A percentile compares a stretch with the other conserved stretches of the same genome.
Evolutionary conservation across 805 yeast genomes (phyloP).

Genomic region (Myxozyma melibiosi): DNA sequence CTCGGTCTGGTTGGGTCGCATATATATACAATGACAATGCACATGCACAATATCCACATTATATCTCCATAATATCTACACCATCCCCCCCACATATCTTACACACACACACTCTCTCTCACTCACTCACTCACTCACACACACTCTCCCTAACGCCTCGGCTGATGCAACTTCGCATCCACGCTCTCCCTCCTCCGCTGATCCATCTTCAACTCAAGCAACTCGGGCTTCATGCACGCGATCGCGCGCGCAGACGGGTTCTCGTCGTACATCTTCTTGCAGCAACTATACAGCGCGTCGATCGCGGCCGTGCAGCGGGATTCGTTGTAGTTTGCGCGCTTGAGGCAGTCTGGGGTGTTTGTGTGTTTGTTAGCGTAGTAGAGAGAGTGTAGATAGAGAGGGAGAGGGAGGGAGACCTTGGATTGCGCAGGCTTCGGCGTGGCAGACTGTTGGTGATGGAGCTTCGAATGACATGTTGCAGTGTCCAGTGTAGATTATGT

Average conservation of each 20-base stretch:
- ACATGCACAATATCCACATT: too few species aligned
- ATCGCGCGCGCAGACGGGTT: constrained; percentile 64
- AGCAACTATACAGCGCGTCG: constrained; percentile 73
- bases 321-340: constrained; percentile 65
- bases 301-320: constrained; percentile 69
- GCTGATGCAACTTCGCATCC: constrained; percentile 55
- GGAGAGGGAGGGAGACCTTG: constrained; percentile 51
- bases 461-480: background rate
- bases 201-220: constrained; percentile 63
- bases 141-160: constrained; percentile 18
- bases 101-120: too few species aligned
- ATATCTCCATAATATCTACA: too few species aligned
- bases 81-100: too few species aligned
- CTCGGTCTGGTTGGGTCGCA: background rate
- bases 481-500: too few species aligned
- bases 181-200: constrained; percentile 60
- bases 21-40: background rate
- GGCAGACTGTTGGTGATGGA: constrained; percentile 52
- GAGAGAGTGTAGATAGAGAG: background rate
- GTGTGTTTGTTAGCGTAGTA: background rate
- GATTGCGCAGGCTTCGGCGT: constrained; percentile 78
- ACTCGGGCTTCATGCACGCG: constrained; percentile 75
- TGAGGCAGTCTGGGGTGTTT: constrained; percentile 58
- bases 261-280: constrained; percentile 64
- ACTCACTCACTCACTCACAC: too few species aligned